Evolutionary conservation across 257 asterid genomes (phyloP).

Genomic region (Solanum bulbocastanum): DNA sequence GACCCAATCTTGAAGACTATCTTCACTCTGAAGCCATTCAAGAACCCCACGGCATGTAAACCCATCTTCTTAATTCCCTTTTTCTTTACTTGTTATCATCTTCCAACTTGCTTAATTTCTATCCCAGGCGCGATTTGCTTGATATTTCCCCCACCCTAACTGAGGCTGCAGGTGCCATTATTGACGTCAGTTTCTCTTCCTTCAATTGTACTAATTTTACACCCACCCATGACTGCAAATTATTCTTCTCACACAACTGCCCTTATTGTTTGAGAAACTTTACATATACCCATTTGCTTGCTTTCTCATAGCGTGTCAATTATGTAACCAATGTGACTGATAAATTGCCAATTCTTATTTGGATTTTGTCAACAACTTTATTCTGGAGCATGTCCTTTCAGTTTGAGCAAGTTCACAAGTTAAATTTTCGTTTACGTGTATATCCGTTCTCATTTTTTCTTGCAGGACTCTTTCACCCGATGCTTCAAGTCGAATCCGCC

Average conservation of each 20-base stretch:
- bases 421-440: too few species aligned
- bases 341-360: not conserved
- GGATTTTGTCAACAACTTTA: not conserved
- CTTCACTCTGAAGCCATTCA: constrained; percentile 76
- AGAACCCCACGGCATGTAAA: constrained; percentile 77
- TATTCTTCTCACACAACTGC: not conserved
- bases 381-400: not conserved
- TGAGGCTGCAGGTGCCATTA: constrained; percentile 96
- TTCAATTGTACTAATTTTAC: not conserved
- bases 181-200: constrained; percentile 45
- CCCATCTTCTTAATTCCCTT: not conserved
- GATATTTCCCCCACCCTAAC: constrained; percentile 91
- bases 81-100: not conserved
- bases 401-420: not conserved
- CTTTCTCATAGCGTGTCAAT: not conserved
- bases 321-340: not conserved
- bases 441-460: not conserved
- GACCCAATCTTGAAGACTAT: constrained; percentile 43
- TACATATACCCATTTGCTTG: not conserved
- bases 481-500: constrained; percentile 98
- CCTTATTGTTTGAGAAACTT: not conserved
- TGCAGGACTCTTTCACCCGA: constrained; percentile 42
- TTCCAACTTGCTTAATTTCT: not conserved
- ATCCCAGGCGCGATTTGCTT: constrained; percentile 73
- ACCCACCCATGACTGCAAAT: not conserved